These are phyloP conservation scores for Agaricus sinodeliciosus DNA, from an alignment of 768 basidiomycete species.

Conservation along the genomic window DNA sequence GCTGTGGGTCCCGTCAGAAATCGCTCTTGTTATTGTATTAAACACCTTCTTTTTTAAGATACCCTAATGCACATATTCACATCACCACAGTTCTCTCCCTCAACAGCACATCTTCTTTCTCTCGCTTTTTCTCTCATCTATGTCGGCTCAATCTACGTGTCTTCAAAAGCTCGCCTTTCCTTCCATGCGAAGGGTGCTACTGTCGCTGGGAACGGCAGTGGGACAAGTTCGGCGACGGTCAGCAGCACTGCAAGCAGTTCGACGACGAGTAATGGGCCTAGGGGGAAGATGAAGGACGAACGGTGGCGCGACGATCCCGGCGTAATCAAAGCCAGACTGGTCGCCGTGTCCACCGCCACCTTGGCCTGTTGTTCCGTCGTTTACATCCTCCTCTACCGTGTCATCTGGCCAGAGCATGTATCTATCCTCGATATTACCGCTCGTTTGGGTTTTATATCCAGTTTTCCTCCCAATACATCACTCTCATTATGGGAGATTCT, in stretches of 20 bases:
- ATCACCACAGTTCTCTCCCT: background rate
- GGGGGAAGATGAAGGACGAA: conserved; percentile 27
- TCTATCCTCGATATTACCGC: conserved; percentile 11
- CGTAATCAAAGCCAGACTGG: conserved; percentile 75
- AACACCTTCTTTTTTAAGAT: background rate
- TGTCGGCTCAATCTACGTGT: conserved; percentile 80
- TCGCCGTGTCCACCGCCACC: conserved; percentile 62
- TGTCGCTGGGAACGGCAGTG: background rate
- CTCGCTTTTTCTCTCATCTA: conserved; percentile 58
- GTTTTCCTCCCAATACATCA: background rate
- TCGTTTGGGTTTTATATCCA: conserved; percentile 1
- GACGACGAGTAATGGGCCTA: conserved; percentile 23
- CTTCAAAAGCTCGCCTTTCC: conserved; percentile 53
- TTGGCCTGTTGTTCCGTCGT: conserved; percentile 48
- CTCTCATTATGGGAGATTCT: conserved; percentile 13
- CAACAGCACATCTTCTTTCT: conserved; percentile 41
- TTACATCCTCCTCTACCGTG: conserved; percentile 28
- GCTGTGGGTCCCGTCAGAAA: too few species aligned
- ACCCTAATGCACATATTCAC: background rate
- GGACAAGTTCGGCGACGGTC: background rate
- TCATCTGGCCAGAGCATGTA: background rate
- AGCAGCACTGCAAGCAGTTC: background rate
- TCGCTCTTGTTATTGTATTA: too few species aligned
- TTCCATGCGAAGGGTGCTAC: conserved; percentile 19
- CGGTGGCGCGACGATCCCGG: conserved; percentile 77